These are phyloP conservation scores for Geotrichum europaeum DNA, from an alignment of 1,139 yeast species.

Conservation along the genomic window DNA sequence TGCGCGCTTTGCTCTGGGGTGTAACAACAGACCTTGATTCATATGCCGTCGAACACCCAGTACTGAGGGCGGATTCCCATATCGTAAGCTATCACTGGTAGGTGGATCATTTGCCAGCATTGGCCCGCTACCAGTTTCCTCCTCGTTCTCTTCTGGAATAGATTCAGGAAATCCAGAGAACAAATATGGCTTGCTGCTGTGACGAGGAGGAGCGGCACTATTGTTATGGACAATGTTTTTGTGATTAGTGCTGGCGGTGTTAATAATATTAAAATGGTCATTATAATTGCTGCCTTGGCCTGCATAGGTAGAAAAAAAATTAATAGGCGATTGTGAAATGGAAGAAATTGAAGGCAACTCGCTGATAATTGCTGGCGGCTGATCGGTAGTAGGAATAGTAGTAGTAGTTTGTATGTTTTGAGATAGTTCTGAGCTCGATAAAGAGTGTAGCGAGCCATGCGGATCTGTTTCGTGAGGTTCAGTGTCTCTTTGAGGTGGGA, in stretches of 20 bases:
- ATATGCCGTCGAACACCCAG: background rate
- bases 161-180: conserved; percentile 1
- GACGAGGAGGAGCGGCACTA: background rate
- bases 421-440: background rate
- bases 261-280: background rate
- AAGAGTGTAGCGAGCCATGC: background rate
- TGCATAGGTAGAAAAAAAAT: background rate
- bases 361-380: background rate
- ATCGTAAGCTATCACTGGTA: background rate
- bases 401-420: background rate
- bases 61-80: background rate
- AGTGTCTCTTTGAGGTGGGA: conserved; percentile 11
- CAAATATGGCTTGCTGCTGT: background rate
- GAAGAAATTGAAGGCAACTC: background rate
- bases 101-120: background rate
- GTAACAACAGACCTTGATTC: conserved; percentile 14
- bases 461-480: conserved; percentile 3
- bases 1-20: conserved; percentile 21
- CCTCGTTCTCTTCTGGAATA: conserved; percentile 5
- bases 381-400: no score
- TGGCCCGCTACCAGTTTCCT: conserved; percentile 1
- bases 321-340: background rate
- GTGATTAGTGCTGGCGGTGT: background rate
- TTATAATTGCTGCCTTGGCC: background rate
- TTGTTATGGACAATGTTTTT: background rate